phyloP scores from a whole-genome alignment of 208 protist species.

The Phytomonas francai region DNA sequence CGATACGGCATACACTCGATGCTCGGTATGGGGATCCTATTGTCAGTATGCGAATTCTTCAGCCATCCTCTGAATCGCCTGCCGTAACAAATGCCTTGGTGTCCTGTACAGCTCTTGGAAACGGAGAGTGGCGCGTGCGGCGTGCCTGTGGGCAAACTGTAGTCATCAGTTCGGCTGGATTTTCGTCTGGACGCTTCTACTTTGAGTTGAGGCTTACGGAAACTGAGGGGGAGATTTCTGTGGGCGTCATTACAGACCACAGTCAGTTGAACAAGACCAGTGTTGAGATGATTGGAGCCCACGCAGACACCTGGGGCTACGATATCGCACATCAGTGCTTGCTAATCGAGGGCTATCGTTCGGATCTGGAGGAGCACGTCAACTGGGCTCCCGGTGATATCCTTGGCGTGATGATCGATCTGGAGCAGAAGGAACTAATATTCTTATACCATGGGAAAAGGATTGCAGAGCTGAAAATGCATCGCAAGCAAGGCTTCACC shows the following conservation, averaged over 20 bases:
- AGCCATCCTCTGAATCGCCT: background rate
- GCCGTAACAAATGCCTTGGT: background rate
- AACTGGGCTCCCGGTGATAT: conserved; percentile 81
- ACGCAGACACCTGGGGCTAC: conserved; percentile 79
- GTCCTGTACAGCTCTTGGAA: conserved; percentile 1
- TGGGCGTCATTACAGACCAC: conserved; percentile 61
- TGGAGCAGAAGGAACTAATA: conserved; percentile 42
- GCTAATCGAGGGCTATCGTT: conserved; percentile 48
- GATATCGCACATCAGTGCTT: conserved; percentile 59
- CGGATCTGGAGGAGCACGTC: conserved; percentile 48
- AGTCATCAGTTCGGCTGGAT: conserved; percentile 59
- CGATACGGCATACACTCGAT: background rate
- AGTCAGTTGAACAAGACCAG: conserved; percentile 15
- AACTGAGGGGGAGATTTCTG: conserved; percentile 15
- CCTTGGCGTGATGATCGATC: conserved; percentile 75
- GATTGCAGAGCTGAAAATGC: background rate
- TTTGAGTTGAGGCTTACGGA: conserved; percentile 76
- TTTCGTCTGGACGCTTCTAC: conserved; percentile 71
- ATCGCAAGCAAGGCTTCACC: conserved; percentile 23
- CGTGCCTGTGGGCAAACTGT: conserved; percentile 28
- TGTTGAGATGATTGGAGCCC: conserved; percentile 38
- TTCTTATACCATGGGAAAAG: conserved; percentile 57
- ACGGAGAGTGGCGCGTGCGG: conserved; percentile 25
- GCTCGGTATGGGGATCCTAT: background rate
- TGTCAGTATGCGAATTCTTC: background rate